Evolutionary conservation across 108 stramenopile genomes (phyloP), one percentile per base, ranked within the genome.

Genomic region (Stephanodiscus triporus): DNA sequence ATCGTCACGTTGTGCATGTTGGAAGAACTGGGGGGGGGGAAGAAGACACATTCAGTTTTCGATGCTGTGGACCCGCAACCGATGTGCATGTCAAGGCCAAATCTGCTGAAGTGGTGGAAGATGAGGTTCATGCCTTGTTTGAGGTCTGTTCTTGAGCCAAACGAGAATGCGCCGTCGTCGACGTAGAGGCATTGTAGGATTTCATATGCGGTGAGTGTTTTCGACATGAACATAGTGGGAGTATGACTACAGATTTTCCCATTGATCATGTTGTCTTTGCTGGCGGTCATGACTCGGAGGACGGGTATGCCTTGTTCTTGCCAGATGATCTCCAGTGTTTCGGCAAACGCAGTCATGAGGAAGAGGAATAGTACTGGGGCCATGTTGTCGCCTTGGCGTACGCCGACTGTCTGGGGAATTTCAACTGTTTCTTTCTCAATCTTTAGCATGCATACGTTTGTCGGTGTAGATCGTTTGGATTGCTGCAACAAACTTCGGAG

Each of bases 291-390:
- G 10, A 22, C 27, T 68, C 53, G 14, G 14, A 45, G 16, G 8
- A 50, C 47, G 7, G 26, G 29, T 0, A 66, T 50, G 9, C 9
- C 64, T 22, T 19, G 29, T 4, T n/a, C 43, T 32, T 5, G 19
- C 23, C 26, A 74, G 40, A 51, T 47, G 16, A 30, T 27, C 8
- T 71, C 36, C 2, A 74, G 54, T 9, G 73, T 40, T 30, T 74
- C 64, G 6, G 50, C 64, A 24, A 74, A 17, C 9, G 73, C 73
- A 9, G 51, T 43, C 49, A 74, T 56, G 36, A 65, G 14, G 45
- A 73, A 73, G 22, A 73, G 45, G 63, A 73, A 73, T 13, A 73
- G 20, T 2, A 56, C 62, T 0, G 72, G 72, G 27, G 73, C 47
- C 24, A 24, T 40, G n/a, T n/a, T n/a, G n/a, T n/a, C n/a, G n/a